phyloP scores from a whole-genome alignment of 2,329 filamentous ascomycete genomes.

The Curvularia sp. region DNA sequence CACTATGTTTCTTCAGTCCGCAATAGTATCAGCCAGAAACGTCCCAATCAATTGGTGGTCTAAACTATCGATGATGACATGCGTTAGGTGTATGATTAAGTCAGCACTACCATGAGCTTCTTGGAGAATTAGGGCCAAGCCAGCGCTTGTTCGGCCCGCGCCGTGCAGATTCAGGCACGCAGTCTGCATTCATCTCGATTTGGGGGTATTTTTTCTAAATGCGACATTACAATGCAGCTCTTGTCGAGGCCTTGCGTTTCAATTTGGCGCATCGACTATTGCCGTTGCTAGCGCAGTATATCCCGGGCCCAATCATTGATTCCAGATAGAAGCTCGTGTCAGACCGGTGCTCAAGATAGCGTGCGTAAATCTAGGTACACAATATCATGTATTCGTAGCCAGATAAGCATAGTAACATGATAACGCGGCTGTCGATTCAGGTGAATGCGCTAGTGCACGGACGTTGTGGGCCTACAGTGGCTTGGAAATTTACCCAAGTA shows the following conservation, averaged over 20 bases:
- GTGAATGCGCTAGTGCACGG: not conserved
- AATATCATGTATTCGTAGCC: not conserved
- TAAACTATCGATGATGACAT: not conserved
- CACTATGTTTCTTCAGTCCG: not conserved
- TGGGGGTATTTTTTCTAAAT: not conserved
- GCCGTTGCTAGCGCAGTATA: not conserved
- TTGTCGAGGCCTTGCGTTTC: not conserved
- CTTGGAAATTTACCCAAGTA: not conserved
- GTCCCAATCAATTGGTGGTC: not conserved
- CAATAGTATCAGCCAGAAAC: not conserved
- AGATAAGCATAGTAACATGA: not conserved
- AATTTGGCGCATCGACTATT: not conserved
- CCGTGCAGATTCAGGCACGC: slow-evolving; percentile 2
- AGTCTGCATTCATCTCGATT: not conserved
- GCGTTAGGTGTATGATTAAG: slow-evolving; percentile 5
- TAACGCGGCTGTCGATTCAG: not conserved
- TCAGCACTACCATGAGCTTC: slow-evolving; percentile 9
- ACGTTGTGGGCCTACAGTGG: not conserved
- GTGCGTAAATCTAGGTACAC: not conserved
- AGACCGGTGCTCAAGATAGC: not conserved
- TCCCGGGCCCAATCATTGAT: not conserved
- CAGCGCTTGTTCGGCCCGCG: not conserved
- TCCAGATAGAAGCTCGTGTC: not conserved
- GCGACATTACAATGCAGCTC: not conserved
- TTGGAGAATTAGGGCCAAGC: slow-evolving; percentile 1